Conservation (phyloP, 306 rosid species). For the Medicago ruthenica region DNA sequence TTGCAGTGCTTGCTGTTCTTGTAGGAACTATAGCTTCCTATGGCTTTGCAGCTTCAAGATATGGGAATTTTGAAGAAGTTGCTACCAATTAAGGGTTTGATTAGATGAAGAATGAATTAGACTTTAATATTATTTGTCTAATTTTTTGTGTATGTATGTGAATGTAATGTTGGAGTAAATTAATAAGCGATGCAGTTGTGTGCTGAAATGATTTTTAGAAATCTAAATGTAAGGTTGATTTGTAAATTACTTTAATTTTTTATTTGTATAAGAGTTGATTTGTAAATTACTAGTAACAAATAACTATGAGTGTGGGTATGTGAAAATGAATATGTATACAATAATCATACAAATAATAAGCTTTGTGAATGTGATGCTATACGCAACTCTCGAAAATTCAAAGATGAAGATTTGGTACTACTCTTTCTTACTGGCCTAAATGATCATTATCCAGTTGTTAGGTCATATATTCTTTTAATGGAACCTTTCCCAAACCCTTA, state of each 20-base stretch:
- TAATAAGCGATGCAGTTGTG: not conserved
- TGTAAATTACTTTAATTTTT: constrained; percentile 15
- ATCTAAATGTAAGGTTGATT: not conserved
- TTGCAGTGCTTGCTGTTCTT: constrained; percentile 59
- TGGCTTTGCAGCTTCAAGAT: constrained; percentile 64
- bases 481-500: no score
- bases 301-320: no score
- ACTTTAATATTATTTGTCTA: not conserved
- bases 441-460: no score
- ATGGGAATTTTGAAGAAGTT: constrained; percentile 45
- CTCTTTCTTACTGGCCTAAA: no score
- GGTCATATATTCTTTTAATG: no score
- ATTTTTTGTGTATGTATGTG: not conserved
- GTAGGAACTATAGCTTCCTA: constrained; percentile 60
- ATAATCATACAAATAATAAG: no score
- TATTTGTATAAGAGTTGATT: no score
- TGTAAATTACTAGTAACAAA: not conserved
- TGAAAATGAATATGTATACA: no score
- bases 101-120: constrained; percentile 42
- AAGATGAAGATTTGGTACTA: no score
- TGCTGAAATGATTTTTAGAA: not conserved
- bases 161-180: constrained; percentile 26
- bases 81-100: constrained; percentile 34
- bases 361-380: no score
- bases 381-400: no score